These are phyloP conservation scores for Chlamydomonas incerta DNA, from an alignment of 139 green algal species.

Conservation along the genomic window DNA sequence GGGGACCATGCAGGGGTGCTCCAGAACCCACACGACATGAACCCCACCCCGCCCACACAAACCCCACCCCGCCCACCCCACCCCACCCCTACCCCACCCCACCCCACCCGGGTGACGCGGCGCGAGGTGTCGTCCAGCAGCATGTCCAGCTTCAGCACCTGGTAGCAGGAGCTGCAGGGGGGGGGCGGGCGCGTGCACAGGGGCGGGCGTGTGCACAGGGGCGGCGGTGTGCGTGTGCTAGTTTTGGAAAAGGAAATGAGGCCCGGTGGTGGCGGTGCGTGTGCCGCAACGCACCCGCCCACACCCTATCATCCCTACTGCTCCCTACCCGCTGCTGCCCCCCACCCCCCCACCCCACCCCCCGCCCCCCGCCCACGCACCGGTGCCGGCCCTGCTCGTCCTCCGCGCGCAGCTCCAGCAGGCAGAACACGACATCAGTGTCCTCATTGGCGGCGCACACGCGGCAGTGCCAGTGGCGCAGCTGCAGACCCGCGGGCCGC, in stretches of 20 bases:
- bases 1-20: too few species aligned
- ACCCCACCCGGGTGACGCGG: neutral
- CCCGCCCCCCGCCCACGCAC: neutral
- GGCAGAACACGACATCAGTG: conserved; percentile 46
- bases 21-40: too few species aligned
- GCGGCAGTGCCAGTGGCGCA: conserved; percentile 26
- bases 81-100: too few species aligned
- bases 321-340: too few species aligned
- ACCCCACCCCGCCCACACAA: neutral
- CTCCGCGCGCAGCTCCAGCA: conserved; percentile 38
- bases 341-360: neutral
- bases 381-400: neutral
- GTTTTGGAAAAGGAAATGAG: too few species aligned
- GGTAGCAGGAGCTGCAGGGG: conserved; percentile 25
- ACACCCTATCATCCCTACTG: too few species aligned
- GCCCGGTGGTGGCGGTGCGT: too few species aligned
- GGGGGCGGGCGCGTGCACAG: neutral
- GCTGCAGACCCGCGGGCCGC: conserved; percentile 10
- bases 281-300: too few species aligned
- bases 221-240: too few species aligned
- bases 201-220: neutral
- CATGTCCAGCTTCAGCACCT: conserved; percentile 42
- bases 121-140: conserved; percentile 27
- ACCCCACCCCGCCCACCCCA: neutral
- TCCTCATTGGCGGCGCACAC: conserved; percentile 45